phyloP scores from a whole-genome alignment of 176 grass and related monocot species.

The Oryza glaberrima region DNA sequence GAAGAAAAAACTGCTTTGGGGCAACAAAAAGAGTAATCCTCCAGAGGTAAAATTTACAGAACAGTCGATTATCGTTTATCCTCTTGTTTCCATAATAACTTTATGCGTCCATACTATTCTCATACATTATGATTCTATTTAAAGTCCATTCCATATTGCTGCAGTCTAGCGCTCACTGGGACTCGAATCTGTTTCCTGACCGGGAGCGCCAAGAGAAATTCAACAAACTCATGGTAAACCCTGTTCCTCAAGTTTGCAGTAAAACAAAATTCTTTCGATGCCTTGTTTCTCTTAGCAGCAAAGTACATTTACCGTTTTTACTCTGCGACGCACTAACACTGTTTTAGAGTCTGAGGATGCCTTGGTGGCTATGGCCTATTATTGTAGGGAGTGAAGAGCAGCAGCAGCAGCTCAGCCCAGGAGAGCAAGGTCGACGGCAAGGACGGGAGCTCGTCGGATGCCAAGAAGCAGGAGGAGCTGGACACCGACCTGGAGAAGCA shows the following conservation, averaged over 20 bases:
- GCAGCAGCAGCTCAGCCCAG: conserved; percentile 38
- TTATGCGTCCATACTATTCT: conserved; percentile 8
- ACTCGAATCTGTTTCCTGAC: conserved; percentile 81
- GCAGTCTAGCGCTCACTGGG: conserved; percentile 76
- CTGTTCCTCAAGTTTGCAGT: not conserved
- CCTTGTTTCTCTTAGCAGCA: conserved; percentile 14
- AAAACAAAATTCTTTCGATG: not conserved
- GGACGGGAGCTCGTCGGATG: conserved; percentile 49
- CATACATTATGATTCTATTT: conserved; percentile 20
- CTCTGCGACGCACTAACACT: conserved; percentile 67
- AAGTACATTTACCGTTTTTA: conserved; percentile 10
- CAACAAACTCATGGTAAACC: conserved; percentile 98
- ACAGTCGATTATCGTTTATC: not conserved
- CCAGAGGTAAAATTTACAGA: conserved; percentile 56
- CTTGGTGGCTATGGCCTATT: conserved; percentile 93
- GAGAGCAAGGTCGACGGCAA: conserved; percentile 43
- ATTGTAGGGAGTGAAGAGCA: conserved; percentile 91
- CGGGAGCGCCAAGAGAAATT: conserved; percentile 94
- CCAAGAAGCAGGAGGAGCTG: conserved; percentile 84
- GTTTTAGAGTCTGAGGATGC: conserved; percentile 99
- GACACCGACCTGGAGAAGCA: conserved; percentile 96
- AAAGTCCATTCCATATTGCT: conserved; percentile 3
- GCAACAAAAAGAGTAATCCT: conserved; percentile 79
- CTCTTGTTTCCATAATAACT: conserved; percentile 20
- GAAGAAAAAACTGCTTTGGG: conserved; percentile 71